A percentile compares a stretch with the other conserved stretches of the same genome.
These are phyloP conservation scores for Clavulina sp. DNA, from an alignment of 768 basidiomycete genomes.

Conservation along the genomic window DNA sequence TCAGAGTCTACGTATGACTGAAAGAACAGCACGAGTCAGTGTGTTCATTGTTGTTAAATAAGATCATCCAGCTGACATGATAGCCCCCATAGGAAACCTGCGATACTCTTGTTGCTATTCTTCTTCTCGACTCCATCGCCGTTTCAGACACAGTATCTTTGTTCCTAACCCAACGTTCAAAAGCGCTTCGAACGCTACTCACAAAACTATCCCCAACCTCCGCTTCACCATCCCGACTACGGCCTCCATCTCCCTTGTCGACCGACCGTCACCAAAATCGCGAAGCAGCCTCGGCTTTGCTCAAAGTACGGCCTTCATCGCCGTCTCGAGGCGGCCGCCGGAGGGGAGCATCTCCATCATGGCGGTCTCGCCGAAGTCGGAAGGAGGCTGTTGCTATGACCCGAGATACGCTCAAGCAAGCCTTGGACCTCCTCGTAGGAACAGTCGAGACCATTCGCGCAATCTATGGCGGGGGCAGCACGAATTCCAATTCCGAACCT, in stretches of 20 bases:
- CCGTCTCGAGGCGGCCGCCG: conserved; percentile 6
- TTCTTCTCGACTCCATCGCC: conserved; percentile 78
- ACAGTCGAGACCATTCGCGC: conserved; percentile 40
- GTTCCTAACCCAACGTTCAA: conserved; percentile 38
- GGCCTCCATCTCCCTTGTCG: conserved; percentile 6
- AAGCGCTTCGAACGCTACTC: neutral
- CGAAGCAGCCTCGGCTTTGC: conserved; percentile 20
- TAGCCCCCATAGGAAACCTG: conserved; percentile 40
- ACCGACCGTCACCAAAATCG: conserved; percentile 3
- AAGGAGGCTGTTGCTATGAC: conserved; percentile 32
- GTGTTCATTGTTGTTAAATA: neutral
- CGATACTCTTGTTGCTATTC: conserved; percentile 62
- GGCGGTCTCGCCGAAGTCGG: conserved; percentile 4
- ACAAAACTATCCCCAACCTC: neutral
- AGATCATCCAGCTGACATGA: conserved; percentile 1
- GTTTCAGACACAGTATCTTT: conserved; percentile 52
- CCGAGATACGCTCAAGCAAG: conserved; percentile 32
- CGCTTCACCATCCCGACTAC: neutral
- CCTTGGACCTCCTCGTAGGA: conserved; percentile 36
- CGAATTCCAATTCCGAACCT: conserved; percentile 9
- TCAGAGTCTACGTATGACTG: conserved; percentile 48
- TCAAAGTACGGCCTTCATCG: conserved; percentile 31
- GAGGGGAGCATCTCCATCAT: conserved; percentile 23
- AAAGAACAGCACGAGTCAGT: conserved; percentile 35
- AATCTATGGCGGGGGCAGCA: conserved; percentile 30